Conservation (phyloP, 495 filamentous ascomycete species). For the Talaromyces nanjingensis region DNA sequence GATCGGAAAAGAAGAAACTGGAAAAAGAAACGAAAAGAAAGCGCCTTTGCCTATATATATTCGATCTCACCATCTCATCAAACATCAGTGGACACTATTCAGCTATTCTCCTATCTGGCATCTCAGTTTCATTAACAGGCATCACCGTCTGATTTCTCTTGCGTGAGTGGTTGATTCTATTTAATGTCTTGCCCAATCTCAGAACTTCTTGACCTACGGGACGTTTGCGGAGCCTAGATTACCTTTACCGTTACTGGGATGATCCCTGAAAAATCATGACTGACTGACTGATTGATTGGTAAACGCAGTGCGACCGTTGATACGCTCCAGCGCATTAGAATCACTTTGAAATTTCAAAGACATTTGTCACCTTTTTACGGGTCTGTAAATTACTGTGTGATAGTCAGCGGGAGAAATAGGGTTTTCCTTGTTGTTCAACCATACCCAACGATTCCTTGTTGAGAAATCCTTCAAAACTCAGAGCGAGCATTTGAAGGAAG, state of each 20-base stretch:
- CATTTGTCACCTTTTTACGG: not conserved
- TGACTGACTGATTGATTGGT: not conserved
- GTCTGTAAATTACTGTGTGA: not conserved
- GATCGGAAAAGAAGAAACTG: not conserved
- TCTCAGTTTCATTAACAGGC: not conserved
- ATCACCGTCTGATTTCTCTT: not conserved
- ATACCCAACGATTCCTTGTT: not conserved
- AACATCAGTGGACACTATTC: not conserved
- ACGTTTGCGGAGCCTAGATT: conserved; percentile 1
- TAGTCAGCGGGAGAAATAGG: not conserved
- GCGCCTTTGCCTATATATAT: not conserved
- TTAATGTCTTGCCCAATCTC: not conserved
- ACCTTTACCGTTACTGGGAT: not conserved
- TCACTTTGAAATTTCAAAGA: not conserved
- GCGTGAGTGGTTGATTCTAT: not conserved
- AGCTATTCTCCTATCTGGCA: not conserved
- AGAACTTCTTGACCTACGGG: not conserved
- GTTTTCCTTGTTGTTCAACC: not conserved
- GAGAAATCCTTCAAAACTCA: not conserved
- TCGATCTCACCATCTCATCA: not conserved
- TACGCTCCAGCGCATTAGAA: not conserved
- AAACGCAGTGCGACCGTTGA: not conserved
- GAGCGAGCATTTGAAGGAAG: not conserved
- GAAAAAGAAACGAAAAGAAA: not conserved
- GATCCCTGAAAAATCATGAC: not conserved